Evolutionary conservation across 345 rosid species (phyloP).

Genomic region (Hirschfeldia incana): DNA sequence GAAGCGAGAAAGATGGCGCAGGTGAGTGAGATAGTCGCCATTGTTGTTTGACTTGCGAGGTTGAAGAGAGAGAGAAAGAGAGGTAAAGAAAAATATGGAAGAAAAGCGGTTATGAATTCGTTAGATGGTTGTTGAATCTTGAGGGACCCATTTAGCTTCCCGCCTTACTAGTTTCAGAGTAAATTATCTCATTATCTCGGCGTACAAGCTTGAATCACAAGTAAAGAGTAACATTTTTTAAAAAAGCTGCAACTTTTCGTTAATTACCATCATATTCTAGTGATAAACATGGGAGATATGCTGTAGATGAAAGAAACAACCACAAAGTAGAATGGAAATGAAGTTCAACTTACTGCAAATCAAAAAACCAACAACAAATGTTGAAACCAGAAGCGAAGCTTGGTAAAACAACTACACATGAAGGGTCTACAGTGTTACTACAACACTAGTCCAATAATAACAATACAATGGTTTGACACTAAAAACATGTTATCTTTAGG

Average conservation of each 20-base stretch:
- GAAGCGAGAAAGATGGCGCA: slow-evolving; percentile 23
- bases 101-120: slow-evolving; percentile 16
- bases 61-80: slow-evolving; percentile 2
- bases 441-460: neutral
- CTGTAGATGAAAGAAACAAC: neutral
- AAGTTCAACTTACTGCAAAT: neutral
- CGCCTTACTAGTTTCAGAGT: neutral
- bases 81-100: slow-evolving; percentile 1
- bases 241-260: neutral
- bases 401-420: neutral
- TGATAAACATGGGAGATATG: neutral
- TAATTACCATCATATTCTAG: neutral
- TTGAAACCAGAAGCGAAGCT: neutral
- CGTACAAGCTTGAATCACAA: slow-evolving; percentile 1
- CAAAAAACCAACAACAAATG: too few species aligned
- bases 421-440: neutral
- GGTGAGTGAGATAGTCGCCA: slow-evolving; percentile 22
- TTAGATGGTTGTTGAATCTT: slow-evolving; percentile 14
- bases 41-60: slow-evolving; percentile 13
- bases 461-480: neutral
- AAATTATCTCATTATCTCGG: neutral
- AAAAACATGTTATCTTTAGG: neutral
- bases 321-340: neutral
- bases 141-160: neutral
- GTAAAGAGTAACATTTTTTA: neutral